Evolutionary conservation across 169 alveolate species (phyloP).

Genomic region (Babesia ovis): DNA sequence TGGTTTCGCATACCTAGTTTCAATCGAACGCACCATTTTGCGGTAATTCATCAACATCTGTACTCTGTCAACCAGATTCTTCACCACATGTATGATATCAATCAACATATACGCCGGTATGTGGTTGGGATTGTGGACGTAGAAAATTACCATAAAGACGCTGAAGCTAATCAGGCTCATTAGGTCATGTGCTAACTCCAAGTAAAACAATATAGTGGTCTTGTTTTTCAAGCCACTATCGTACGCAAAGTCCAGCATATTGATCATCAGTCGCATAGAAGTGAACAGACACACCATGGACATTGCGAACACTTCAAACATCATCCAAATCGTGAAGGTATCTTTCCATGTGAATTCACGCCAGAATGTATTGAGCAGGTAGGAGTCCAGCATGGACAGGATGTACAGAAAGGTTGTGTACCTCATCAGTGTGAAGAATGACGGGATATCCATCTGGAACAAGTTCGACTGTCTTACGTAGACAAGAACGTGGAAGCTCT

Average conservation of each 20-base stretch:
- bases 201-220: conserved; percentile 68
- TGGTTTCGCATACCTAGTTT: conserved; percentile 70
- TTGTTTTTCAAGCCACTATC: conserved; percentile 68
- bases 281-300: conserved; percentile 17
- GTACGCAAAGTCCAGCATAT: conserved; percentile 38
- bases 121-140: conserved; percentile 80
- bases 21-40: conserved; percentile 23
- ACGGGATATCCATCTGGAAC: conserved; percentile 83
- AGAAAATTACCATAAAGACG: conserved; percentile 70
- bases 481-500: conserved; percentile 79
- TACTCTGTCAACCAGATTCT: conserved; percentile 36
- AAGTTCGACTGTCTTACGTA: conserved; percentile 76
- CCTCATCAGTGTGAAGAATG: conserved; percentile 66
- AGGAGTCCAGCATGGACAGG: conserved; percentile 71
- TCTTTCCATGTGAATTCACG: conserved; percentile 66
- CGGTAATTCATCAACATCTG: conserved; percentile 61
- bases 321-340: conserved; percentile 84
- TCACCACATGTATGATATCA: conserved; percentile 79
- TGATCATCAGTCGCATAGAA: conserved; percentile 20
- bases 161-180: conserved; percentile 57
- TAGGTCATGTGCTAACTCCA: conserved; percentile 72
- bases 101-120: conserved; percentile 86
- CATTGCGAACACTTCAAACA: conserved; percentile 78
- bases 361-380: conserved; percentile 67
- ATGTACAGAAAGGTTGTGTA: conserved; percentile 60